These are phyloP conservation scores for Neltuma alba DNA, from an alignment of 306 rosid species.

Conservation along the genomic window DNA sequence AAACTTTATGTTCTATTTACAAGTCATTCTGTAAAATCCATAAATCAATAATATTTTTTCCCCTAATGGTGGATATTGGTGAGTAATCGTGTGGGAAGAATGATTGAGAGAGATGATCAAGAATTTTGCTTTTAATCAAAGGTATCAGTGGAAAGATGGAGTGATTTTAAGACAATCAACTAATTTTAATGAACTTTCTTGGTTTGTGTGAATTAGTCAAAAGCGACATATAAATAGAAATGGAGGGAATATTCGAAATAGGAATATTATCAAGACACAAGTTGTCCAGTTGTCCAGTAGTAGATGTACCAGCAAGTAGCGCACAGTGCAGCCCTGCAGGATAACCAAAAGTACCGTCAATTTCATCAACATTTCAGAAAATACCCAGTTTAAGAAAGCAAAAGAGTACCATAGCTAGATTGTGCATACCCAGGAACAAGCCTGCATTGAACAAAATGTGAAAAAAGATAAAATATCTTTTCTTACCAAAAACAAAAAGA, in stretches of 20 bases:
- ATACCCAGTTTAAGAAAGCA: conserved; percentile 31
- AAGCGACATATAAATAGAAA: background rate
- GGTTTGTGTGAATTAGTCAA: background rate
- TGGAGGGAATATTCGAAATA: background rate
- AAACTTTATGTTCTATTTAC: background rate
- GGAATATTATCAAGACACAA: background rate
- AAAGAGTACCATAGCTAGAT: conserved; percentile 77
- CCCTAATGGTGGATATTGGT: background rate
- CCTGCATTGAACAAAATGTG: conserved; percentile 55
- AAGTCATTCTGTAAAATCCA: background rate
- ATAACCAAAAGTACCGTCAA: conserved; percentile 34
- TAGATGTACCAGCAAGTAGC: conserved; percentile 73
- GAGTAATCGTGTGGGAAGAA: background rate
- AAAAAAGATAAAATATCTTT: conserved; percentile 31
- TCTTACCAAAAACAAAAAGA: conserved; percentile 31
- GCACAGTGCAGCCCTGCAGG: conserved; percentile 95
- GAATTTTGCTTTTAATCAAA: background rate
- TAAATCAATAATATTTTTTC: background rate
- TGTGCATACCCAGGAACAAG: conserved; percentile 82
- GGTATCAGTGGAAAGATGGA: background rate
- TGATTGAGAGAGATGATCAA: background rate
- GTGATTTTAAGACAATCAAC: background rate
- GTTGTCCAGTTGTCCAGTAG: background rate
- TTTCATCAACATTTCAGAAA: conserved; percentile 33
- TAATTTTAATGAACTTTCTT: background rate